Evolutionary conservation across 192 early-diverging fungal species (phyloP).

Genomic region (Coemansia sp.): DNA sequence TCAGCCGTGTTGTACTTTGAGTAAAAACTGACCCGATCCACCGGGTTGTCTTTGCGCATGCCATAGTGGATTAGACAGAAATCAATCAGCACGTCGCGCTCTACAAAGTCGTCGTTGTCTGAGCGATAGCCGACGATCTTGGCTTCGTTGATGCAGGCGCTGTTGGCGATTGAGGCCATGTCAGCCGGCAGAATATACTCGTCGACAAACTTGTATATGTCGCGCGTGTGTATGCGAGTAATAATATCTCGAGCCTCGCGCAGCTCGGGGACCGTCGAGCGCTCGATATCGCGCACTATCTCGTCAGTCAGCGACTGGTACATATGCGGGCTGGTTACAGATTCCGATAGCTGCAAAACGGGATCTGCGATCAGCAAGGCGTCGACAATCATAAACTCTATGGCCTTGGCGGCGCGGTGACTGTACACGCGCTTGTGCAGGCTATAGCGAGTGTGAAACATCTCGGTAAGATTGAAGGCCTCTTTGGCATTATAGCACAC

Average conservation of each 20-base stretch:
- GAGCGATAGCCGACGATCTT: constrained; percentile 65
- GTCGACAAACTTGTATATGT: constrained; percentile 88
- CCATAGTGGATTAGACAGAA: constrained; percentile 76
- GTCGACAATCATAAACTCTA: constrained; percentile 92
- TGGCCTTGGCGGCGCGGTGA: constrained; percentile 74
- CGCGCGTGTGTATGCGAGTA: constrained; percentile 69
- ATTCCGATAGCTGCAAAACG: constrained; percentile 59
- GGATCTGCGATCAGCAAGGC: constrained; percentile 81
- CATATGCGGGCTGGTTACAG: constrained; percentile 62
- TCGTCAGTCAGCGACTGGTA: constrained; percentile 84
- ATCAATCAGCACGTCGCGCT: constrained; percentile 75
- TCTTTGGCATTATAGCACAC: constrained; percentile 91
- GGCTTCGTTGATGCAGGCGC: constrained; percentile 53
- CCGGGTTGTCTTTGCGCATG: constrained; percentile 84
- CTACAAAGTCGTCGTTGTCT: constrained; percentile 59
- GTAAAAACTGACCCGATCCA: constrained; percentile 82
- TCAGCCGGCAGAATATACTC: constrained; percentile 67
- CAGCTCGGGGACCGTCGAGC: constrained; percentile 62
- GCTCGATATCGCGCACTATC: constrained; percentile 73
- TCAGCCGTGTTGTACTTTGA: constrained; percentile 61
- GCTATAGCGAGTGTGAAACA: constrained; percentile 80
- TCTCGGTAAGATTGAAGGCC: constrained; percentile 82
- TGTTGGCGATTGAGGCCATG: constrained; percentile 19
- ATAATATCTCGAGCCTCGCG: constrained; percentile 68
- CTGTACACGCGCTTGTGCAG: constrained; percentile 86